phyloP scores from a whole-genome alignment of 2,329 filamentous ascomycete species.

The Cytospora mali region DNA sequence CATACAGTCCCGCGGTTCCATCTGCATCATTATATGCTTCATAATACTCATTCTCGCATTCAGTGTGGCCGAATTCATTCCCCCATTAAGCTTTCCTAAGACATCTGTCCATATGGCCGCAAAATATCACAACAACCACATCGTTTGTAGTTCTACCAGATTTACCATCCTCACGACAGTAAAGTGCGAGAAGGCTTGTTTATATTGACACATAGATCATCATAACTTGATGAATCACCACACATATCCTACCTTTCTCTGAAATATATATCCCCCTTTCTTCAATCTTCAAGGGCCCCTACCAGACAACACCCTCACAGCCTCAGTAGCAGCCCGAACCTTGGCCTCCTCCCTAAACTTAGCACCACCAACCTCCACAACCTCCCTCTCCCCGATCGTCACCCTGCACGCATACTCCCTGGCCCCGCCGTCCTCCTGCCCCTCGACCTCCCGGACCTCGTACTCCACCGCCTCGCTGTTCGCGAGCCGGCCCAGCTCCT shows the following conservation, averaged over 20 bases:
- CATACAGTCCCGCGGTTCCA: no score
- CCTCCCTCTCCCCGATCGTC: slow-evolving; percentile 48
- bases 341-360: slow-evolving; percentile 55
- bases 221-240: not conserved
- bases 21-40: no score
- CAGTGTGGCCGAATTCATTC: no score
- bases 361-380: slow-evolving; percentile 51
- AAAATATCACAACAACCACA: no score
- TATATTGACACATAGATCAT: not conserved
- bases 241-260: not conserved
- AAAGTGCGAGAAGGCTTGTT: not conserved
- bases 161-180: no score
- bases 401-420: slow-evolving; percentile 49
- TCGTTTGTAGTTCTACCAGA: no score
- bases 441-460: slow-evolving; percentile 37
- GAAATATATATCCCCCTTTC: no score
- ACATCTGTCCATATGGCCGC: no score
- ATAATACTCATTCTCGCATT: no score
- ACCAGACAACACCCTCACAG: slow-evolving; percentile 38
- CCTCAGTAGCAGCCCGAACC: slow-evolving; percentile 57
- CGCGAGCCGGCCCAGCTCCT: slow-evolving; percentile 65
- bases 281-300: not conserved
- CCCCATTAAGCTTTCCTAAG: no score
- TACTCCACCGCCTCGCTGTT: slow-evolving; percentile 58
- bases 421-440: slow-evolving; percentile 28